Conservation (phyloP, 108 stramenopile genomes). For the Phaeodactylum tricornutum region DNA sequence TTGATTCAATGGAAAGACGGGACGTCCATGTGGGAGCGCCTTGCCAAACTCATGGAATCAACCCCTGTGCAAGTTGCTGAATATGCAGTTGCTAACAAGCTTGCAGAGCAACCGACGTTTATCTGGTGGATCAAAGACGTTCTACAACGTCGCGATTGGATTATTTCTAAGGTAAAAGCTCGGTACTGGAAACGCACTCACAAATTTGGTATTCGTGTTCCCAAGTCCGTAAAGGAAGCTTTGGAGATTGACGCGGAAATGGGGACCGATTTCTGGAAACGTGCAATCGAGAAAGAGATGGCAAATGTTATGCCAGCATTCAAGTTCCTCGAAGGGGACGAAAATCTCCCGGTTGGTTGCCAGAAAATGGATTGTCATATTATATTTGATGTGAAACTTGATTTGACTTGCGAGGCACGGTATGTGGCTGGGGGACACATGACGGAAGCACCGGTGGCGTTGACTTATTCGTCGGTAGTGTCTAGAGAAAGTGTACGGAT, state of each 20-base stretch:
- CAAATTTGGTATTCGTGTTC: constrained; percentile 8
- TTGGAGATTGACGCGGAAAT: constrained; percentile 26
- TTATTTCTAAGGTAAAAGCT: constrained; percentile 7
- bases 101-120: constrained; percentile 13
- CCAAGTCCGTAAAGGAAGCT: constrained; percentile 26
- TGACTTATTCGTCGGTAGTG: constrained; percentile 40
- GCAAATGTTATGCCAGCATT: constrained; percentile 26
- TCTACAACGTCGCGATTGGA: too few species aligned
- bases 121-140: constrained; percentile 54
- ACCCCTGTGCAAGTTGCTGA: constrained; percentile 16
- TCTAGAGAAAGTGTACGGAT: constrained; percentile 29
- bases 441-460: constrained; percentile 16
- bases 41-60: constrained; percentile 11
- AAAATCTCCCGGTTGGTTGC: neutral
- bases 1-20: constrained; percentile 31
- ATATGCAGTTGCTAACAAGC: constrained; percentile 7
- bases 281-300: constrained; percentile 42
- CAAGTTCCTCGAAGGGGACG: constrained; percentile 15
- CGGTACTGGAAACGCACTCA: constrained; percentile 3
- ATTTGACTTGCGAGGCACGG: constrained; percentile 27
- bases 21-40: constrained; percentile 2
- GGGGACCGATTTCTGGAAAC: constrained; percentile 26
- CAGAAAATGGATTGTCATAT: constrained; percentile 5
- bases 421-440: constrained; percentile 25
- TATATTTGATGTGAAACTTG: constrained; percentile 37